Conservation (phyloP, 805 yeast species). For the Saturnispora zaruensis region DNA sequence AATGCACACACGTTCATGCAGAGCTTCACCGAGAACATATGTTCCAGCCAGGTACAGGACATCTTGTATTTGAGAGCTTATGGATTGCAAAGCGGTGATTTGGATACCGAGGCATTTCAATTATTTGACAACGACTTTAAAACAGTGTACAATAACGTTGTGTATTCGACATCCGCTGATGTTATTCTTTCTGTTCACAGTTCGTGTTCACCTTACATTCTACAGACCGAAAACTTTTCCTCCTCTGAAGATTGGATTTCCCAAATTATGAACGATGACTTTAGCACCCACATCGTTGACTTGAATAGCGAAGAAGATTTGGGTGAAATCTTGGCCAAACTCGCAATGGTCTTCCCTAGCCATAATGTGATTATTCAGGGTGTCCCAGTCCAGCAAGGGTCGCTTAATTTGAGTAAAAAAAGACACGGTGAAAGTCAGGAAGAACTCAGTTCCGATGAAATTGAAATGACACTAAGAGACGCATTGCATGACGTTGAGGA, state of each 20-base stretch:
- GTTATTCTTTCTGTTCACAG: background rate
- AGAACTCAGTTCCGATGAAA: slow-evolving; percentile 20
- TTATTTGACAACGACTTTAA: slow-evolving; percentile 8
- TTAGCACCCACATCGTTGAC: background rate
- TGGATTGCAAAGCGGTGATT: slow-evolving; percentile 16
- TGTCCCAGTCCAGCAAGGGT: slow-evolving; percentile 20
- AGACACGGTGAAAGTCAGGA: slow-evolving; percentile 16
- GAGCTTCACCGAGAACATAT: slow-evolving; percentile 15
- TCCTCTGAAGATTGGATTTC: background rate
- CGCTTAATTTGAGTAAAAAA: slow-evolving; percentile 12
- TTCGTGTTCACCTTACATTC: background rate
- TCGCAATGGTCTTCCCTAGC: slow-evolving; percentile 10
- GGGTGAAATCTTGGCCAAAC: slow-evolving; percentile 11
- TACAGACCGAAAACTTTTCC: background rate
- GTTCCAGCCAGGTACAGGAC: slow-evolving; percentile 11
- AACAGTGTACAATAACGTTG: slow-evolving; percentile 19
- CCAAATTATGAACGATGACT: slow-evolving; percentile 7
- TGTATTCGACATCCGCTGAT: slow-evolving; percentile 11
- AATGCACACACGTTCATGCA: slow-evolving; percentile 7
- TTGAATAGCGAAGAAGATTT: slow-evolving; percentile 8
- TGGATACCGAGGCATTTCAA: slow-evolving; percentile 10
- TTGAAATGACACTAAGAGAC: slow-evolving; percentile 24
- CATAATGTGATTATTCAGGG: slow-evolving; percentile 27
- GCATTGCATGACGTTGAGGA: slow-evolving; percentile 26
- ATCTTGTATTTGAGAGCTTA: slow-evolving; percentile 16